A percentile compares a stretch with the other conserved stretches of the same genome.
Evolutionary conservation across 176 grass and related monocot genomes (phyloP).

Genomic region (Canna indica): DNA sequence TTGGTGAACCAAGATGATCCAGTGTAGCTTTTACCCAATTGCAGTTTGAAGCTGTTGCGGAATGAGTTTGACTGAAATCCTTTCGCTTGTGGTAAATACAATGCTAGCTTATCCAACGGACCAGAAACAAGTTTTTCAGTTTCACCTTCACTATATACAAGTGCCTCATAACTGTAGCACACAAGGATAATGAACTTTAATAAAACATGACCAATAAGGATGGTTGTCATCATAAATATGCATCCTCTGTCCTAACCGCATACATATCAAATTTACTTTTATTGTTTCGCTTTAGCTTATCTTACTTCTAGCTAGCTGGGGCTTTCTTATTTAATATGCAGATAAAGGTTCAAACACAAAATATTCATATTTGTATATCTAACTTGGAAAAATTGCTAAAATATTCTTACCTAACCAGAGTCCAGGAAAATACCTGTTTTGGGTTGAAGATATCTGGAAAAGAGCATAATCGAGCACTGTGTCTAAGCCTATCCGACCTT

Average conservation of each 20-base stretch:
- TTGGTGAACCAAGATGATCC: slow-evolving; percentile 79
- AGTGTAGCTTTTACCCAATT: slow-evolving; percentile 31
- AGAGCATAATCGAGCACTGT: slow-evolving; percentile 63
- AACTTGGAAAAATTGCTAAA: too few relatives aligned
- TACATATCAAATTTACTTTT: neutral
- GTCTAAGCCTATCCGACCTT: slow-evolving; percentile 24
- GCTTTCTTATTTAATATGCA: neutral
- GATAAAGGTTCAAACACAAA: too few relatives aligned
- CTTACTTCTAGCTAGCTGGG: neutral
- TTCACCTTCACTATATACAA: slow-evolving; percentile 47
- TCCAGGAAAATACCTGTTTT: slow-evolving; percentile 43
- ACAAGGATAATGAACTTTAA: neutral
- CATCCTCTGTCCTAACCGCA: too few relatives aligned
- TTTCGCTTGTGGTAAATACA: slow-evolving; percentile 68
- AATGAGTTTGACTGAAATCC: slow-evolving; percentile 38
- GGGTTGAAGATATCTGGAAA: slow-evolving; percentile 43
- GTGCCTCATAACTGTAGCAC: slow-evolving; percentile 62
- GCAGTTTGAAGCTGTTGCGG: slow-evolving; percentile 52
- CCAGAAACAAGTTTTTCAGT: slow-evolving; percentile 62
- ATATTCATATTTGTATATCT: too few relatives aligned
- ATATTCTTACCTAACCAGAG: too few relatives aligned
- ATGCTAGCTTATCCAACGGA: slow-evolving; percentile 49
- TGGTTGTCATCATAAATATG: neutral
- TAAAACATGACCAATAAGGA: neutral
- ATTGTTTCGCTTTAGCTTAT: neutral